Base-by-base conservation (phyloP, 345 rosid species). In the Passiflora organensis region DNA sequence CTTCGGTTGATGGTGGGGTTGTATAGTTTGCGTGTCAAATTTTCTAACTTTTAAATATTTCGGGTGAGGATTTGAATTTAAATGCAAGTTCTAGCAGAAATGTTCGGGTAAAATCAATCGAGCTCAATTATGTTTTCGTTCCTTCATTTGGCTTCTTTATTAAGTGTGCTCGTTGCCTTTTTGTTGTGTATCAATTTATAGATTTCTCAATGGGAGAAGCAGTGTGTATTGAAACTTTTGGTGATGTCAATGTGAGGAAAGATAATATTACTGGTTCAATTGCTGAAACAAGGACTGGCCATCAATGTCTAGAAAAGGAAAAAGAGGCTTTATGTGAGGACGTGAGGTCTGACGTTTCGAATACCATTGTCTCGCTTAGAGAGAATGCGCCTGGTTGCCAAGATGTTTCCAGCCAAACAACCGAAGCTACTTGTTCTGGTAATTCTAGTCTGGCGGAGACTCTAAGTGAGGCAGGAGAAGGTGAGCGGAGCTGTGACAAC, bases 271-370 rank as follows among this genome's bases (percentile, higher is more conserved):
- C 13, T 41, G 22, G 76, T 50, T 60, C 67, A 41, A 60, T 47
- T 66, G 41, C 24, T 47, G 86, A 80, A 62, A 62, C 68, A 82
- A 80, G 76, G 65, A 66, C 76, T 18, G 85, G 83, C 22, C 67
- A 53, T 51, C 55, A 70, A 39, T 65, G 18, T 55, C 46, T 58
- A 15, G 74, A 43, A 78, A 67, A 75, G 54, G 86, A 66, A 0
- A 83, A 78, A 65, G 99, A 93, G 47, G 77, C 84, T 68, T 75
- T 81, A 0, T 71, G 72, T 28, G 96, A 93, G 37, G 99, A 93
- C 54, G 62, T 78, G 17, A 68, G 69, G 20, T 93, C 97, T 20
- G 99, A 93, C 69, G 96, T 93, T 51, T 77, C 87, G 1, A 89
- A 93, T 62, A 96, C 96, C 0, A 36, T 69, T 36, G 63, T 78